Evolutionary conservation across 2,329 filamentous ascomycete species (phyloP).

Genomic region (Chrysosphaeria jannelii): DNA sequence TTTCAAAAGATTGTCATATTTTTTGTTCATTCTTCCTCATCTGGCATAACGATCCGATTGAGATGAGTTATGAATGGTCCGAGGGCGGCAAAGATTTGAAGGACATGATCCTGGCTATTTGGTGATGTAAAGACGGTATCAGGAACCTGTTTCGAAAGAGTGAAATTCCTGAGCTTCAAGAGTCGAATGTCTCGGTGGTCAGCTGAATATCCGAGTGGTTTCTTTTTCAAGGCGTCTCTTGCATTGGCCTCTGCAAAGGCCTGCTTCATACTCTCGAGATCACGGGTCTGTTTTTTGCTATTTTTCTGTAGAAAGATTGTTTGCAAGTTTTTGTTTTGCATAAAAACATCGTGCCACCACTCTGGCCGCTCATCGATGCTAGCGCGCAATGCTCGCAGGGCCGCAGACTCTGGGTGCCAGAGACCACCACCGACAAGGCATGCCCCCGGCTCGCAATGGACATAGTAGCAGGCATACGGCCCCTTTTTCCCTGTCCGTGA

Average conservation of each 20-base stretch:
- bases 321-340: constrained; percentile 25
- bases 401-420: constrained; percentile 42
- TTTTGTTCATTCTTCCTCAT: constrained; percentile 33
- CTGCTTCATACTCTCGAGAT: constrained; percentile 7
- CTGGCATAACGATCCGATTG: constrained; percentile 46
- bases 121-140: constrained; percentile 32
- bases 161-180: constrained; percentile 54
- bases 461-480: constrained; percentile 65
- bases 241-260: constrained; percentile 43
- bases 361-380: constrained; percentile 47
- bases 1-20: too few species aligned
- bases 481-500: constrained; percentile 69
- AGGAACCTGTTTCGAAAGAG: constrained; percentile 32
- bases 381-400: constrained; percentile 35
- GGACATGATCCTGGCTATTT: constrained; percentile 32
- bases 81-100: constrained; percentile 33
- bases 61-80: constrained; percentile 50
- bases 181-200: constrained; percentile 56
- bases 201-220: constrained; percentile 51
- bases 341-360: constrained; percentile 37
- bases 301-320: constrained; percentile 13
- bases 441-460: constrained; percentile 41
- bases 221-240: constrained; percentile 52
- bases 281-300: not conserved
- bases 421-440: constrained; percentile 57